Conservation (phyloP, 2,329 filamentous ascomycete species). For the Sporothrix pallida region DNA sequence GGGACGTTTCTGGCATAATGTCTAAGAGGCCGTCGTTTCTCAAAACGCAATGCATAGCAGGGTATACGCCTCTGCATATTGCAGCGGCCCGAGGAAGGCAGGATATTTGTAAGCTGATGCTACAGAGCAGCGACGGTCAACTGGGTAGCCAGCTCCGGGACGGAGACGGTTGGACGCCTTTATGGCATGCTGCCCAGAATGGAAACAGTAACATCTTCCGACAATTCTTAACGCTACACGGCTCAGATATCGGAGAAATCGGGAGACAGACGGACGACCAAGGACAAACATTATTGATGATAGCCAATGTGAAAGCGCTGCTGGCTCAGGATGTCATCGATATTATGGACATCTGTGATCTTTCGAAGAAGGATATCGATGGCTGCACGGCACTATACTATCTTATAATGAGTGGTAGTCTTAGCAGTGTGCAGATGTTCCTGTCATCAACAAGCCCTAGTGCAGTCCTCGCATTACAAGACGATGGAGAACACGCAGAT, state of each 20-base stretch:
- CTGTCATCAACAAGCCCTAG: constrained; percentile 1
- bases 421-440: background rate
- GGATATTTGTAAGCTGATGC: background rate
- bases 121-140: background rate
- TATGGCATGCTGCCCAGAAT: background rate
- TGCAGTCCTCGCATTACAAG: background rate
- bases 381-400: background rate
- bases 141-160: constrained; percentile 5
- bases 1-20: background rate
- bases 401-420: background rate
- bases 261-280: background rate
- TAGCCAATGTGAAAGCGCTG: background rate
- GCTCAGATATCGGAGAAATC: background rate
- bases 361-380: background rate
- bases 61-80: background rate
- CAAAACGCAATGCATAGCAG: background rate
- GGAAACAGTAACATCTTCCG: background rate
- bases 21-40: background rate
- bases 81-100: background rate
- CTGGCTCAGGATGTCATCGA: background rate
- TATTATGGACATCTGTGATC: constrained; percentile 2
- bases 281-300: background rate
- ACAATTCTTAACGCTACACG: background rate
- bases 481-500: background rate
- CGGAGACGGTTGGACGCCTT: background rate